Base-by-base conservation (phyloP, 1,284 basidiomycete species). In the Somion occarium region DNA sequence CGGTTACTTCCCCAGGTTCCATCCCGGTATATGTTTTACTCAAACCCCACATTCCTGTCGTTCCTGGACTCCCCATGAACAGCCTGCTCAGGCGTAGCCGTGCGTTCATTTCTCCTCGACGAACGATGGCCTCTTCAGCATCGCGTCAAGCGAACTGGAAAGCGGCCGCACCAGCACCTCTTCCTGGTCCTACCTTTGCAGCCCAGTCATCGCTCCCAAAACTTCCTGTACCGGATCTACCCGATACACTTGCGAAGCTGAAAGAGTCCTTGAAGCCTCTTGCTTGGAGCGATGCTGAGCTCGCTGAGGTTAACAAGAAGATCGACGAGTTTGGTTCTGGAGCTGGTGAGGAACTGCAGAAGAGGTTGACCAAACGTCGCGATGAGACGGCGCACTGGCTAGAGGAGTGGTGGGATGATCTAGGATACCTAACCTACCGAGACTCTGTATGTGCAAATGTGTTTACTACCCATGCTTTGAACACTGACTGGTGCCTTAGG, bases 361-460 rank as follows among this genome's bases (percentile, higher is more conserved):
- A 71, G 51, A 69, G 80, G 30, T 68, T 91, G 50, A 60, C 78
- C 48, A 64, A 75, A 49, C 72, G 78, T 50, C 73, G 75, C 42
- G 68, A 70, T 26, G 73, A 76, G 53, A 76, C 62, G 3, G 56
- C 45, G 44, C 85, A 90, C 61, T 91, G 88, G 88, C 69, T 91
- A 13, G 88, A 91, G 59, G 75, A 85, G 51, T 91, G 89, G 88
- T 91, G 88, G 88, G 88, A 91, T 61, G 80, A 88, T 59, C 65
- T 65, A 22, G 85, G 67, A 1, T 91, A 91, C 59, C 69, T 89
- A 49, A 74, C 78, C 3, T 91, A 90, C 62, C 74, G 88, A 44
- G 88, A 91, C 59, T 85, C 88, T 50, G 88, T 88, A 59, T 46
- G 82, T 67, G 15, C 4, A 4, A 12, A 1, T 11, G 20, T 43